Percentiles rank a stretch among this genome's conserved stretches.
Conservation (phyloP, 2,329 filamentous ascomycete genomes). For the Stemphylium beticola region DNA sequence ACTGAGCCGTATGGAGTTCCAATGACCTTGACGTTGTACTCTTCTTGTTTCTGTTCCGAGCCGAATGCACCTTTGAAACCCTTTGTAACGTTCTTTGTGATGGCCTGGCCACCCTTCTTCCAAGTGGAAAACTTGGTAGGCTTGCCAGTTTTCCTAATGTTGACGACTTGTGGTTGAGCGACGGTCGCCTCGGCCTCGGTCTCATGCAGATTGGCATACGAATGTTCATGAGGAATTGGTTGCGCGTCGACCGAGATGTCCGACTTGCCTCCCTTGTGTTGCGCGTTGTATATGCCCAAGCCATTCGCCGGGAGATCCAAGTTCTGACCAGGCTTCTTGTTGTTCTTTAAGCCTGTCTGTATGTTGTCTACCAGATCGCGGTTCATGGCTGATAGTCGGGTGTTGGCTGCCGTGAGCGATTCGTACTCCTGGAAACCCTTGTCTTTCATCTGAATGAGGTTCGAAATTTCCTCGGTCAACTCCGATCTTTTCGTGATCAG, state of each 20-base stretch:
- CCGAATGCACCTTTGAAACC: conserved; percentile 89
- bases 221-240: conserved; percentile 42
- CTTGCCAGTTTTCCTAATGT: conserved; percentile 85
- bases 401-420: conserved; percentile 91
- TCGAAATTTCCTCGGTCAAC: conserved; percentile 82
- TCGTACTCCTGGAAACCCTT: conserved; percentile 95
- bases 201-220: conserved; percentile 54
- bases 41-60: conserved; percentile 63
- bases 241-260: conserved; percentile 53
- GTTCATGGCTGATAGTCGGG: conserved; percentile 92
- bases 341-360: conserved; percentile 88
- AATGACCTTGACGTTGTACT: conserved; percentile 58
- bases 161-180: conserved; percentile 87
- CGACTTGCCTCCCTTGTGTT: conserved; percentile 47
- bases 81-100: conserved; percentile 93
- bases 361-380: conserved; percentile 94
- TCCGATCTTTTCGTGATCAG: conserved; percentile 87
- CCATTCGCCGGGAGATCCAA: conserved; percentile 60
- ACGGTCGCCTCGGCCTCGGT: conserved; percentile 71
- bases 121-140: conserved; percentile 98
- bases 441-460: conserved; percentile 83
- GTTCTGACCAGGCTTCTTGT: conserved; percentile 58
- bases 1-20: conserved; percentile 52
- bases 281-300: conserved; percentile 64
- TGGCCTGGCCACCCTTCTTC: conserved; percentile 94